These are phyloP conservation scores for Colletotrichum lini DNA, from an alignment of 2,329 filamentous ascomycete species.

Conservation along the genomic window DNA sequence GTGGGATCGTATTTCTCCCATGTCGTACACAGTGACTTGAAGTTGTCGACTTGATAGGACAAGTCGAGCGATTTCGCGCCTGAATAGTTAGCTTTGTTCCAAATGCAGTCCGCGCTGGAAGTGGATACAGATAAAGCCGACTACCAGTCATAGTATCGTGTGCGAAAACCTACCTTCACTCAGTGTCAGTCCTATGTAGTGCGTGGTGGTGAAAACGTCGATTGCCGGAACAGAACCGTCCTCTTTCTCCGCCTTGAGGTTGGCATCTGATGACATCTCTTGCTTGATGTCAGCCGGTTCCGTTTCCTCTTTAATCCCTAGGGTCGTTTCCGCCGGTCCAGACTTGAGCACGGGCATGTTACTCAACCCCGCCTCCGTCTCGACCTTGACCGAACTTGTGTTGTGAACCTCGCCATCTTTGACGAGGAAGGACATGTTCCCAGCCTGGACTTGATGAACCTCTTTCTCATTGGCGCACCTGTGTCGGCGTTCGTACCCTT, in stretches of 20 bases:
- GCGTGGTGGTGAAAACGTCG: conserved; percentile 87
- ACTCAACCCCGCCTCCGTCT: conserved; percentile 36
- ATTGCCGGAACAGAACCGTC: conserved; percentile 26
- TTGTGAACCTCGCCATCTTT: conserved; percentile 52
- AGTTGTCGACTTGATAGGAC: conserved; percentile 86
- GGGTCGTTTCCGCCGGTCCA: conserved; percentile 37
- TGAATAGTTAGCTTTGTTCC: conserved; percentile 55
- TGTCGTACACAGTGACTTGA: conserved; percentile 84
- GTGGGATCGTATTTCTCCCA: conserved; percentile 83
- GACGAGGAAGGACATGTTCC: conserved; percentile 63
- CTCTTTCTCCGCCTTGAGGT: not conserved
- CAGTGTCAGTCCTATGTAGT: conserved; percentile 92
- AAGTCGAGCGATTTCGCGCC: conserved; percentile 82
- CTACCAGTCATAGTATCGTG: conserved; percentile 38
- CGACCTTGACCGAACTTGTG: conserved; percentile 41
- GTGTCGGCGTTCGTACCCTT: conserved; percentile 90
- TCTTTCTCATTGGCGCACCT: conserved; percentile 71
- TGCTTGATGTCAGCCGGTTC: conserved; percentile 31
- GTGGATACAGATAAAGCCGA: not conserved
- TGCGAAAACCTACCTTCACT: conserved; percentile 72
- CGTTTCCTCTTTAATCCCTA: conserved; percentile 35
- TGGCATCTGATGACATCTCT: not conserved
- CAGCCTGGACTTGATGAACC: conserved; percentile 68
- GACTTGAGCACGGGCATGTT: conserved; percentile 24
- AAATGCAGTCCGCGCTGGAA: not conserved